Conservation (phyloP, 257 asterid species). For the Solanum bukasovii region DNA sequence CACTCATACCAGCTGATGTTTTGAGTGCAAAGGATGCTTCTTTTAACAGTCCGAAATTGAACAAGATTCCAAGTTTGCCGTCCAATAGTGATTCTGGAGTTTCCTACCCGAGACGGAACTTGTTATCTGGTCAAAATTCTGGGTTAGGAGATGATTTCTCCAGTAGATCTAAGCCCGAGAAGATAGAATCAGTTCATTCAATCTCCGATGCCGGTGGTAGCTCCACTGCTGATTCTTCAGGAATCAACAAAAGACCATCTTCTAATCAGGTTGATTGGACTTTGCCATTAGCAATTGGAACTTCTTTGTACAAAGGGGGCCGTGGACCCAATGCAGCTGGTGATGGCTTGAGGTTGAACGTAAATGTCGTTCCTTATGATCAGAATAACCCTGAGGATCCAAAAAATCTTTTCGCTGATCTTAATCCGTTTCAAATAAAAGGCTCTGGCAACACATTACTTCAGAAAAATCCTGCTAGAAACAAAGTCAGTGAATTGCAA, state of each 20-base stretch:
- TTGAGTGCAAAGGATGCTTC: conserved; percentile 62
- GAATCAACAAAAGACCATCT: conserved; percentile 27
- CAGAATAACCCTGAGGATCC: conserved; percentile 61
- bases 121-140: conserved; percentile 21
- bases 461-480: conserved; percentile 36
- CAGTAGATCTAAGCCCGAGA: conserved; percentile 26
- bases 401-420: conserved; percentile 81
- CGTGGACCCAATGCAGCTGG: conserved; percentile 63
- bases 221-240: conserved; percentile 57
- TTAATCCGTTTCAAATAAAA: conserved; percentile 85
- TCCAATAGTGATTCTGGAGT: conserved; percentile 23
- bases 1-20: conserved; percentile 89
- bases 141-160: conserved; percentile 23
- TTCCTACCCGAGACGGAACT: conserved; percentile 15
- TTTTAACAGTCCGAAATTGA: conserved; percentile 35
- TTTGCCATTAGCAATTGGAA: conserved; percentile 45
- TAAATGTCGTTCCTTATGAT: conserved; percentile 60
- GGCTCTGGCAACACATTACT: conserved; percentile 50
- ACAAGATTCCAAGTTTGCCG: conserved; percentile 38
- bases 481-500: conserved; percentile 46
- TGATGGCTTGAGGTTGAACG: conserved; percentile 55
- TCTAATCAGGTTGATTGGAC: conserved; percentile 49
- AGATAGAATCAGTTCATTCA: conserved; percentile 28
- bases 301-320: conserved; percentile 58
- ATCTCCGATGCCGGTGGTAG: conserved; percentile 23